Evolutionary conservation across 164 flowering plant genomes (phyloP), one percentile per base, ranked within the genome.

Genomic region (Nymphaea thermarum): DNA sequence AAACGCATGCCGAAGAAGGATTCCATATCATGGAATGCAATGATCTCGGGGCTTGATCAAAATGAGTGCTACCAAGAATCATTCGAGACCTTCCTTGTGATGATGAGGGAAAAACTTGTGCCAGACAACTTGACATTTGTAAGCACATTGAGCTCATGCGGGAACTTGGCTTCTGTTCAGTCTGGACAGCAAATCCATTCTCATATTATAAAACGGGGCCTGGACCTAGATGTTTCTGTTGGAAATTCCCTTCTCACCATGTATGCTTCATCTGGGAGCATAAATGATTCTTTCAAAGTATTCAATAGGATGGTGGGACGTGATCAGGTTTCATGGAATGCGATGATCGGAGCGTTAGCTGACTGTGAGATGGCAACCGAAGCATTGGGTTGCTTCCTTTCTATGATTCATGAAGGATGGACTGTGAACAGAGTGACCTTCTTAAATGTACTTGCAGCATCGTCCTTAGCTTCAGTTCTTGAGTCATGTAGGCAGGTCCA

Each of bases 241-340:
- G 83, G 87, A 62, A 93, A 93, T 81, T 82, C 98, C 43, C 96
- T 93, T 81, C 85, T 93, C 69, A 61, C 80, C 2, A 62, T 88
- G 18, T 91, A 93, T 75, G 83, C 87, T 65, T 88, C 83, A 71
- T 76, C 82, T 63, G 84, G 86, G 42, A 63, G 16, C 67, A 74
- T 86, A 6, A n/a, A 44, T n/a, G 80, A 82, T 17, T 80, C 89
- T 81, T 73, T 62, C 62, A 89, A 81, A 73, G 68, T 86, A n/a
- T 93, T 93, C 71, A 74, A 67, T 66, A 65, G 77, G 66, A 93
- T 91, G 87, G 78, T 72, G 8, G 85, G 81, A 64, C 66, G 78
- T 67, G 98, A 93, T 79, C 84, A 71, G 62, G 83, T 93, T 65
- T 85, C 97, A 57, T 93, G 95, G 97, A 93, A 93, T 77, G 70